Evolutionary conservation across 2,329 filamentous ascomycete species (phyloP), one percentile per base, ranked within the genome.

Genomic region (Trichoderma brevicompactum): DNA sequence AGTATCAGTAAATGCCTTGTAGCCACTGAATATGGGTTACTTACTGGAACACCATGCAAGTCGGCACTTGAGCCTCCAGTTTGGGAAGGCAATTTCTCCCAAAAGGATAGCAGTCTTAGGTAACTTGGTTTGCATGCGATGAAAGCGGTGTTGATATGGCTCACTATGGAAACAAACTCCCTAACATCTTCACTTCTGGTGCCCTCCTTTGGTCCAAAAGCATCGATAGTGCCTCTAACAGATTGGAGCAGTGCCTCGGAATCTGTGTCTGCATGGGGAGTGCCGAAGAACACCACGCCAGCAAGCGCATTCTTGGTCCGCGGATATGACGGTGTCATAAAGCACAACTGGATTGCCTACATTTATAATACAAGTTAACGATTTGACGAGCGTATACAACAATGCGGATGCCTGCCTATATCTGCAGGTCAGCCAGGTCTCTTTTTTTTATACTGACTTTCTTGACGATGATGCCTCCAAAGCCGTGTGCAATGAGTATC

Each of bases 401-500:
- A 32, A 9, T 5, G 19, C 1, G 12, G 12, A 52, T 6, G n/a
- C 15, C 54, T 23, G 36, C 34, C 12, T 5, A 28, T 5, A 28
- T 28, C 23, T 28, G 23, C 23, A 28, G 23, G 17, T 7, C n/a
- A 5, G 15, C n/a, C n/a, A 7, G 23, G 5, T 2, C 7, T 38
- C 1, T 12, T 10, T 10, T 38, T 12, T 10, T 10, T 38, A n/a
- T 38, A 56, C 62, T 5, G 10, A 69, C 71, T 67, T 71, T 73
- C 38, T 73, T 73, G 5, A 72, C 67, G 9, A 73, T 69, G 32
- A 56, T 62, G 4, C 71, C 71, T 8, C 71, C 71, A 19, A 73
- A 68, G 0, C 71, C 71, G 54, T 73, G 71, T 2, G 70, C 70
- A 40, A 73, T 48, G 64, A 73, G 72, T 55, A 71, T 64, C 2